Evolutionary conservation across 257 asterid species (phyloP).

Genomic region (Fraxinus cuspidata): DNA sequence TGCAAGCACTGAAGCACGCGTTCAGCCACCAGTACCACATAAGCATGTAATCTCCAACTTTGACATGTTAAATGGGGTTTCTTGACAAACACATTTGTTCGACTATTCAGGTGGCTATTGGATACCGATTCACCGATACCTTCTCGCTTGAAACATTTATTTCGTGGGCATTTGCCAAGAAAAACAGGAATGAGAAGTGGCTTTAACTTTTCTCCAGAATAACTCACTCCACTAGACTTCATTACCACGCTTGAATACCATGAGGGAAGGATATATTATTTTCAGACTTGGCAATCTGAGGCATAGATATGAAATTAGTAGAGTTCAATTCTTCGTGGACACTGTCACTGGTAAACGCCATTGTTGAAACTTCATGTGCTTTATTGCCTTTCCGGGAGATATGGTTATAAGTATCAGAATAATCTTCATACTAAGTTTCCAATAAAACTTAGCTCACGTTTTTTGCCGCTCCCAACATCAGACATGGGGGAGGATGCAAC

Average conservation of each 20-base stretch:
- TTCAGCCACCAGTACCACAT: too few species aligned
- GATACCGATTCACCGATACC: constrained; percentile 16
- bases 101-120: constrained; percentile 11
- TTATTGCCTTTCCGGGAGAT: constrained; percentile 28
- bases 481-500: constrained; percentile 24
- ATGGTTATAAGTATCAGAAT: constrained; percentile 20
- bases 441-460: constrained; percentile 10
- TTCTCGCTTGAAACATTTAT: constrained; percentile 24
- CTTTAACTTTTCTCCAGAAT: constrained; percentile 37
- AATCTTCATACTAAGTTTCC: constrained; percentile 23
- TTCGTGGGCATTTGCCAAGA: constrained; percentile 50
- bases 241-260: constrained; percentile 28
- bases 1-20: constrained; percentile 9
- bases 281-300: constrained; percentile 18
- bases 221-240: constrained; percentile 32
- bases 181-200: constrained; percentile 67
- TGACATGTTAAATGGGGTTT: too few species aligned
- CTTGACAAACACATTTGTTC: constrained; percentile 22
- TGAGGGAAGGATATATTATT: constrained; percentile 28
- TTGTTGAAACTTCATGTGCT: constrained; percentile 24
- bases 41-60: too few species aligned
- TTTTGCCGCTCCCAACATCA: constrained; percentile 33
- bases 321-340: constrained; percentile 25
- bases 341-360: constrained; percentile 27
- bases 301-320: constrained; percentile 22